Base-by-base conservation (phyloP, 2,329 filamentous ascomycete genomes). In the Penicillium glabrum region DNA sequence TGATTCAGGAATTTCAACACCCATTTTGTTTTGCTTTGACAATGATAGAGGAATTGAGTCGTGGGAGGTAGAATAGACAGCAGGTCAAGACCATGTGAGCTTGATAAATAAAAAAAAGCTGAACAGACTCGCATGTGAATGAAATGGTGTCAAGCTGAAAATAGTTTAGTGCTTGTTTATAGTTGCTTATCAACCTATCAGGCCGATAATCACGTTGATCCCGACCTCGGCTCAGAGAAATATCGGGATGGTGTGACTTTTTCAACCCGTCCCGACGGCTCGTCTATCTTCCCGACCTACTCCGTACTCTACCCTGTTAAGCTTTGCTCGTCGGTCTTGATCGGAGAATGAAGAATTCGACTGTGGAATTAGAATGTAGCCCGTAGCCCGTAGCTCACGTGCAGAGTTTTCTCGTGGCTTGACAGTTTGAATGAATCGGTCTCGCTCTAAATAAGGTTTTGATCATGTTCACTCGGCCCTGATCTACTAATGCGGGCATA, bases 171-270 rank as follows among this genome's bases (percentile, higher is more conserved):
- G 29, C 23, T 21, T 16, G 16, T 41, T 19, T 41, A 19, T 27
- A 39, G 27, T 50, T 50, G 33, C 23, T 21, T 43, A 45, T 47
- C 35, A 19, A n/a, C 39, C 21, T 16, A 19, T 51, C 33, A 6
- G 13, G 16, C 53, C 53, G 53, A 55, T 51, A 35, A 51, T 54
- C 55, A 51, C 51, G 33, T 51, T 58, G 26, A 44, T 48, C n/a
- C 43, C 33, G 46, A 52, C 56, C 56, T 58, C 52, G 56, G 56
- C 47, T 27, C 33, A 24, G 19, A 24, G 19, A 21, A 51, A 50
- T 39, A 23, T 56, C 54, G 54, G 54, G 31, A 51, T 56, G 43
- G 43, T 23, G 24, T 52, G 50, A 52, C 41, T 41, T 21, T 13
- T 24, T 31, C 9, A 19, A 51, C 26, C 33, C 52, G 47, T 44